Conservation (phyloP, 2,329 filamentous ascomycete species). For the Cercospora beticola region DNA sequence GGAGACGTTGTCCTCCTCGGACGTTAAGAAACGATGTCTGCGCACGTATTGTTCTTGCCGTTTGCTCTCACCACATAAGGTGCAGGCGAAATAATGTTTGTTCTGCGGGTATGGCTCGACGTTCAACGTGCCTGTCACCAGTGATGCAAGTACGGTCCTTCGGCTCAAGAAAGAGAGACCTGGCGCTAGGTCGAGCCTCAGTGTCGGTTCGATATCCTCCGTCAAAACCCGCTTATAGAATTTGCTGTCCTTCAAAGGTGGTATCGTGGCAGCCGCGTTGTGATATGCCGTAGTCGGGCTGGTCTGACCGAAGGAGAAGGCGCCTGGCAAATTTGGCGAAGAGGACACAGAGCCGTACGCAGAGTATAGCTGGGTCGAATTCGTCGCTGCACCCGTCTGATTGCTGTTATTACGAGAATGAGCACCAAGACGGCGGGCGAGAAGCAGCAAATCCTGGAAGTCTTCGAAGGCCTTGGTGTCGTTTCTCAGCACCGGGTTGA, state of each 20-base stretch:
- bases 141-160: conserved; percentile 76
- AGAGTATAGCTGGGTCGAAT: conserved; percentile 31
- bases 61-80: conserved; percentile 82
- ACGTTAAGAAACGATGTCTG: conserved; percentile 84
- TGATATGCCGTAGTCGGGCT: conserved; percentile 33
- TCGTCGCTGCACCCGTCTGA: conserved; percentile 31
- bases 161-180: conserved; percentile 92
- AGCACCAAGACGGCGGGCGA: conserved; percentile 54
- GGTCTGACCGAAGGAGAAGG: conserved; percentile 41
- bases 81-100: conserved; percentile 67
- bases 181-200: conserved; percentile 84
- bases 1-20: conserved; percentile 78
- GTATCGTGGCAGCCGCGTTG: conserved; percentile 41
- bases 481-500: conserved; percentile 78
- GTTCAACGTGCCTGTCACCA: conserved; percentile 80
- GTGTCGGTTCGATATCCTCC: conserved; percentile 92
- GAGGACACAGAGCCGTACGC: conserved; percentile 27
- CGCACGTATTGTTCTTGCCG: conserved; percentile 70
- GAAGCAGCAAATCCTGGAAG: conserved; percentile 73
- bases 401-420: conserved; percentile 64
- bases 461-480: conserved; percentile 82
- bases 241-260: conserved; percentile 79
- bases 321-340: conserved; percentile 45
- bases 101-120: conserved; percentile 74
- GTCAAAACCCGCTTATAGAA: conserved; percentile 88